Base-by-base conservation (phyloP, 768 basidiomycete genomes). In the Holtermannia corniformis region DNA sequence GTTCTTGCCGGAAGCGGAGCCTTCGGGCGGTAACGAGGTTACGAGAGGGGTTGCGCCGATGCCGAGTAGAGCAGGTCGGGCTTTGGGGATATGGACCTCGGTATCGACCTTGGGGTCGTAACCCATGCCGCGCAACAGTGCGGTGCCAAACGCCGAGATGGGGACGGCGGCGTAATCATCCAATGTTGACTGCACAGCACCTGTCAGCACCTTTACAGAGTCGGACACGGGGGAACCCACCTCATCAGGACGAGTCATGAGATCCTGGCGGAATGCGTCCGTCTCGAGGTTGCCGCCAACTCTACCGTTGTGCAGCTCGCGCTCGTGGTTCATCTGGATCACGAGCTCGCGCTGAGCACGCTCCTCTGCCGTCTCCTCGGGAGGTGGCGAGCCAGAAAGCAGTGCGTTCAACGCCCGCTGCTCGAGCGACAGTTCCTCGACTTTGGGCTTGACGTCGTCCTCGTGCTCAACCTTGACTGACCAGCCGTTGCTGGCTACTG, bases 51-150 rank as follows among this genome's bases (percentile, higher is more conserved):
- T 97, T 2, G 95, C 95, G 1, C 95, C 92, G 24, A 99, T 85
- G 0, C 93, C 95, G 10, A 97, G 74, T 12, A 97, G 72, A 0
- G 90, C 83, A 0, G 93, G 91, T 14, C 95, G 79, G 1, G 86
- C 76, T 50, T 78, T 75, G 0, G 95, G 95, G 0, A 92, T 73
- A 68, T 88, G 91, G 1, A 91, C 84, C 60, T 89, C 81, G n/a
- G 65, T 64, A 3, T 79, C 79, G 0, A 86, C 85, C 28, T 86
- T 82, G 2, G 71, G 71, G 55, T 86, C 86, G 90, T 90, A 96
- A 2, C 92, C 92, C 95, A 97, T 97, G 0, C 93, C 93, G 43
- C 91, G 80, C 3, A 95, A 77, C 61, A 97, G 79, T 5, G 95
- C 95, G 3, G 86, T 83, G 4, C 95, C 93, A 60, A 97, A 99